Base-by-base conservation (phyloP, 768 basidiomycete species). In the Lactifluus pinguis region DNA sequence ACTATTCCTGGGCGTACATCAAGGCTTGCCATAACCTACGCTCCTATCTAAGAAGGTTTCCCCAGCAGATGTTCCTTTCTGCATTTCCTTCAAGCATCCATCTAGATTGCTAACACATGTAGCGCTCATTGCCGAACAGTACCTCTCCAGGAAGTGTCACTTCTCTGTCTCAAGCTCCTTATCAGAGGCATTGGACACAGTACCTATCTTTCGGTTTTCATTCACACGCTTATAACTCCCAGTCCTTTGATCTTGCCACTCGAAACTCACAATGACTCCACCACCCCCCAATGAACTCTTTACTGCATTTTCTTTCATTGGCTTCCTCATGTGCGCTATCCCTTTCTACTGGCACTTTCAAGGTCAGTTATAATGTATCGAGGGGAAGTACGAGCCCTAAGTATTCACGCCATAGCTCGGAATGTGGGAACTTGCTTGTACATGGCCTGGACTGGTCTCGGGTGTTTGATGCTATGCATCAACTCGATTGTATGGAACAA, bases 341-440 rank as follows among this genome's bases (percentile, higher is more conserved):
- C 82, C 84, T 14, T 72, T 81, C 39, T 77, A 79, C 15, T 83
- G 81, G 79, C 83, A 85, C 69, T 70, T 82, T 36, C 74, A 82
- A 75, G 77, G 76, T 69, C 25, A 10, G 62, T 49, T 19, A 10
- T 14, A 19, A 1, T 1, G 1, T 47, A 39, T 11, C 4, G 6
- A 25, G 39, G 6, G 6, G 25, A 25, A 25, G 3, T 17, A 34
- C 13, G 9, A 7, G 10, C 17, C 15, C 50, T 30, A 11, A 53
- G 2, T 9, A 53, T 25, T 10, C 25, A 10, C 19, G 1, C 4
- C 29, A 21, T 17, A 77, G 84, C 84, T 36, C 83, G 82, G 80
- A 86, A 88, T 68, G 78, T 82, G 10, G 88, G 86, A 29, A 89
- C 89, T 13, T 83, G 88, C 62, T 72, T 83, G 45, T 85, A 81